Conservation (phyloP, 441 rosid species). For the Adansonia gregorii region DNA sequence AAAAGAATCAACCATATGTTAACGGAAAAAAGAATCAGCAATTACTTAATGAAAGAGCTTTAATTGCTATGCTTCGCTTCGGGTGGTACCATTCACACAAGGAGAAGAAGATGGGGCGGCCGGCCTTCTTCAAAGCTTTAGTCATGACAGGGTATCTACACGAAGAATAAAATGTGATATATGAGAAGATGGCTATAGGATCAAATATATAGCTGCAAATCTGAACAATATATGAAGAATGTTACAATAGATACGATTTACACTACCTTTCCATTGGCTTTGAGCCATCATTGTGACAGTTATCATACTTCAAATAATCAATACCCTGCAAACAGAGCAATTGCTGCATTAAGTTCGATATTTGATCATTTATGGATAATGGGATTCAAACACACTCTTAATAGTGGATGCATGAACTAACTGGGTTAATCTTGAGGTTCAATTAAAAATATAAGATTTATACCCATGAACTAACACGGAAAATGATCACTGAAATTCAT, state of each 20-base stretch:
- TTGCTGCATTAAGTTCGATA: background rate
- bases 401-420: background rate
- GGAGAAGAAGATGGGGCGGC: slow-evolving; percentile 70
- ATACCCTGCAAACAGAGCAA: slow-evolving; percentile 52
- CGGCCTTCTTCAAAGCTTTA: slow-evolving; percentile 63
- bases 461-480: background rate
- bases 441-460: background rate
- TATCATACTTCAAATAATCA: slow-evolving; percentile 82
- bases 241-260: background rate
- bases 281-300: slow-evolving; percentile 56
- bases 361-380: no score
- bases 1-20: background rate
- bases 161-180: slow-evolving; percentile 8
- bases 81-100: slow-evolving; percentile 69
- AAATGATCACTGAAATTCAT: slow-evolving; percentile 14
- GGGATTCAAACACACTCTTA: no score
- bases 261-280: slow-evolving; percentile 72
- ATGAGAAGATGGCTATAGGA: background rate
- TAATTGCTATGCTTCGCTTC: background rate
- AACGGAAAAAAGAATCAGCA: background rate
- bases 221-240: background rate
- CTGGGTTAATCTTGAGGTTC: background rate
- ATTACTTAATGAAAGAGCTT: background rate
- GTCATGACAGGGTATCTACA: slow-evolving; percentile 78
- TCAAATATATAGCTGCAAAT: background rate